Percentiles rank a stretch among this genome's conserved stretches.
Evolutionary conservation across 768 basidiomycete species (phyloP).

Genomic region (Amanita exitialis): DNA sequence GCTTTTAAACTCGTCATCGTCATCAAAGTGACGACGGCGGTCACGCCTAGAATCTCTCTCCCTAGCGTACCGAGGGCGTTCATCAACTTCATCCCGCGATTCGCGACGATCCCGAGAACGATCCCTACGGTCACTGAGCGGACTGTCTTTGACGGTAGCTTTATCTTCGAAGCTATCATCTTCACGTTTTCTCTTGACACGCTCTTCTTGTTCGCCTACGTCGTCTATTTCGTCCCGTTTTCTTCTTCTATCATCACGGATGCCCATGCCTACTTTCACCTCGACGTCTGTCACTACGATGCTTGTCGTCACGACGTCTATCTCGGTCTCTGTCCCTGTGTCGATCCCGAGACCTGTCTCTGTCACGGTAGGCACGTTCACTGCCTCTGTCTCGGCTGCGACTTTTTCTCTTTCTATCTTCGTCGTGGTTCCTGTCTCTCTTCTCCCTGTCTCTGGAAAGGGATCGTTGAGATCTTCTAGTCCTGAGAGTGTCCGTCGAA

Average conservation of each 20-base stretch:
- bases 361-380: conserved; percentile 38
- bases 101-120: conserved; percentile 50
- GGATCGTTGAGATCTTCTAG: conserved; percentile 64
- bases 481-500: conserved; percentile 69
- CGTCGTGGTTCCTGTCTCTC: conserved; percentile 41
- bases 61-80: conserved; percentile 32
- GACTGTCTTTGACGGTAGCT: conserved; percentile 34
- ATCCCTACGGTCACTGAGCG: conserved; percentile 36
- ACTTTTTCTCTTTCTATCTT: conserved; percentile 53
- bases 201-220: conserved; percentile 22
- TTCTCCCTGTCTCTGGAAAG: conserved; percentile 57
- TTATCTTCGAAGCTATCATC: conserved; percentile 35
- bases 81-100: conserved; percentile 56
- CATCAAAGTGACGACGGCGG: conserved; percentile 30
- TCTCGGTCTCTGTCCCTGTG: conserved; percentile 40
- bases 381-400: conserved; percentile 54
- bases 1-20: conserved; percentile 28
- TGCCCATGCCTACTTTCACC: conserved; percentile 48
- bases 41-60: conserved; percentile 32
- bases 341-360: conserved; percentile 47
- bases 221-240: conserved; percentile 65
- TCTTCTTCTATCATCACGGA: conserved; percentile 43
- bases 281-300: conserved; percentile 40
- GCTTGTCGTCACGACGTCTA: conserved; percentile 40
- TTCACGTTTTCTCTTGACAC: conserved; percentile 5